Conservation (phyloP, 2,329 filamentous ascomycete genomes). For the Claviceps pazoutovae region DNA sequence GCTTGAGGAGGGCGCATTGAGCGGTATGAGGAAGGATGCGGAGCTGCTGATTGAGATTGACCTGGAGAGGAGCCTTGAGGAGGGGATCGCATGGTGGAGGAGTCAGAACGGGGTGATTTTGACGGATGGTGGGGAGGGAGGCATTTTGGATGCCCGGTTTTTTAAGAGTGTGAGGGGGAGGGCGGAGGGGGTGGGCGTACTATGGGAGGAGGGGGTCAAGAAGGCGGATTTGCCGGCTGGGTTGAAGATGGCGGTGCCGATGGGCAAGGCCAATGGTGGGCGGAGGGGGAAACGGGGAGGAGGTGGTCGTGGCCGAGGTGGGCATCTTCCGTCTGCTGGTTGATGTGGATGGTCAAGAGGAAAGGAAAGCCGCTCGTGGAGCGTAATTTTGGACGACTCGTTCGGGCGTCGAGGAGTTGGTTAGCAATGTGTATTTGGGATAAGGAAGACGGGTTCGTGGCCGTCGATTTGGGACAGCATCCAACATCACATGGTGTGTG, state of each 20-base stretch:
- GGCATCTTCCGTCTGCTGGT: background rate
- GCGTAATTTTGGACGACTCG: too few relatives aligned
- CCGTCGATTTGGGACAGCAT: background rate
- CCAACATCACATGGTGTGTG: background rate
- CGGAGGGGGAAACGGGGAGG: constrained; percentile 21
- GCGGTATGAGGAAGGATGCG: constrained; percentile 66
- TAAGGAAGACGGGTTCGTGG: too few relatives aligned
- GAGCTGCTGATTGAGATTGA: constrained; percentile 70
- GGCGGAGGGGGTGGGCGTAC: constrained; percentile 42
- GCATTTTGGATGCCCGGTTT: constrained; percentile 49
- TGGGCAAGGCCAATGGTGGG: constrained; percentile 32
- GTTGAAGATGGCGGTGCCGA: constrained; percentile 34
- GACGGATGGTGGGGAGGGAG: constrained; percentile 43
- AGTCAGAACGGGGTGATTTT: constrained; percentile 69
- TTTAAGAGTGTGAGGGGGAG: constrained; percentile 59
- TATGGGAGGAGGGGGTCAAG: constrained; percentile 59
- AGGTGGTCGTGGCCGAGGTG: constrained; percentile 13
- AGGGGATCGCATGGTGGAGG: constrained; percentile 56
- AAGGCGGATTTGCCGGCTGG: constrained; percentile 51
- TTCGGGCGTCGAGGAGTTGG: too few relatives aligned
- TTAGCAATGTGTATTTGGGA: too few relatives aligned
- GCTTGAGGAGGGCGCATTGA: constrained; percentile 50
- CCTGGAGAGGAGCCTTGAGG: constrained; percentile 48
- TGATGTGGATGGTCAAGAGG: background rate
- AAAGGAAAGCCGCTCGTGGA: background rate